Base-by-base conservation (phyloP, 371 early-diverging fungal genomes). In the Haplosporangium sp. region DNA sequence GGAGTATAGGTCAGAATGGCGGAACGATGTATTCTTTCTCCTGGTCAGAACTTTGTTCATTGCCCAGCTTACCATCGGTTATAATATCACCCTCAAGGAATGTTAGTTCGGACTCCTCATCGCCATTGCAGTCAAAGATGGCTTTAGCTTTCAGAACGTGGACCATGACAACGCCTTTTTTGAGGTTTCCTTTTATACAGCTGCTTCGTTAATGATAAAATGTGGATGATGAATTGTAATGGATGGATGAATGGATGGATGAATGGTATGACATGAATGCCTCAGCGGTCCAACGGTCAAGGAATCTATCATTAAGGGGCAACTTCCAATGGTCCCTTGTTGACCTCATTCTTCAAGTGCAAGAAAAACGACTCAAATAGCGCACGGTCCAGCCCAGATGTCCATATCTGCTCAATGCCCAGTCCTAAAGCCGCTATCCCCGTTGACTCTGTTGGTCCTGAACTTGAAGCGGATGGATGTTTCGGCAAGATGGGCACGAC, bases 81-180 rank as follows among this genome's bases (percentile, higher is more conserved):
- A 91, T 53, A 62, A 86, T 82, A 58, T 86, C 88, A 16, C 89
- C 90, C 60, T 86, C 85, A 42, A 67, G 71, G 63, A 91, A 91
- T 0, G 89, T 82, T 52, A 91, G 75, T 62, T 91, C 91, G 7
- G 83, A 84, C 23, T 81, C 79, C 43, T 88, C 86, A 59, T 91
- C 91, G 7, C 87, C 91, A 48, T 75, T 69, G 59, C 91, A 91
- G 62, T 89, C 86, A 74, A 82, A 91, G n/a, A 89, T 57, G 21
- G 91, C 91, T 38, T 81, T 84, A 50, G 88, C 87, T n/a, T 67
- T 63, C 18, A 62, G 63, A 8, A 50, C 46, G 46, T 63, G 69
- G 7, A 55, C 71, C 76, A 76, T 76, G 47, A 10, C 16, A 41
- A 41, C n/a, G 29, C 29, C 29, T 29, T 29, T 54, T 9, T 60